phyloP scores from a whole-genome alignment of 768 basidiomycete genomes.

The Pleurotus tuber-regium region DNA sequence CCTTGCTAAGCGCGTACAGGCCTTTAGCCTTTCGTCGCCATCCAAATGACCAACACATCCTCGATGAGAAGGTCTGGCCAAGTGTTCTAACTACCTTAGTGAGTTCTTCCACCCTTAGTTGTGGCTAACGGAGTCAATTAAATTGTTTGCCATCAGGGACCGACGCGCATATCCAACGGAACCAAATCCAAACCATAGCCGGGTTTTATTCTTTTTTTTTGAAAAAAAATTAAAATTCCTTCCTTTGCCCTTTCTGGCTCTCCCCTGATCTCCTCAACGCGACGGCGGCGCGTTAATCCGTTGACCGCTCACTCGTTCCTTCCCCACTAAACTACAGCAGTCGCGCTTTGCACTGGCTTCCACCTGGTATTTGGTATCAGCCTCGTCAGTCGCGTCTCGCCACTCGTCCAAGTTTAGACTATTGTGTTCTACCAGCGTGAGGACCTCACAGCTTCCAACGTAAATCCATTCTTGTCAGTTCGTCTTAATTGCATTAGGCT shows the following conservation, averaged over 20 bases:
- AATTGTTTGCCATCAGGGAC: slow-evolving; percentile 4
- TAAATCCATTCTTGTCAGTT: slow-evolving; percentile 8
- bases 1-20: slow-evolving; percentile 3
- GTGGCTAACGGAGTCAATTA: slow-evolving; percentile 8
- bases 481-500: neutral
- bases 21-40: neutral
- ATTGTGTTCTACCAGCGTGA: slow-evolving; percentile 21
- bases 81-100: neutral
- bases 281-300: slow-evolving; percentile 10
- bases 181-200: slow-evolving; percentile 10
- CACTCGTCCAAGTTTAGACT: slow-evolving; percentile 26
- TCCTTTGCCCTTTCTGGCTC: slow-evolving; percentile 5
- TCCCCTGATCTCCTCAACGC: slow-evolving; percentile 10
- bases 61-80: neutral
- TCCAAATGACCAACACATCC: slow-evolving; percentile 1
- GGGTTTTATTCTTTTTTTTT: neutral
- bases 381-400: slow-evolving; percentile 25
- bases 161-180: slow-evolving; percentile 10
- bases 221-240: slow-evolving; percentile 1
- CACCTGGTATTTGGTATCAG: slow-evolving; percentile 2
- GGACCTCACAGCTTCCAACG: slow-evolving; percentile 12
- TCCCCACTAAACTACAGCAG: neutral
- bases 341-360: neutral
- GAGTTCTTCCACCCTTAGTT: slow-evolving; percentile 4
- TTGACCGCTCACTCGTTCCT: slow-evolving; percentile 9